These are phyloP conservation scores for Microthlaspi erraticum DNA, from an alignment of 345 rosid genomes.

Conservation along the genomic window DNA sequence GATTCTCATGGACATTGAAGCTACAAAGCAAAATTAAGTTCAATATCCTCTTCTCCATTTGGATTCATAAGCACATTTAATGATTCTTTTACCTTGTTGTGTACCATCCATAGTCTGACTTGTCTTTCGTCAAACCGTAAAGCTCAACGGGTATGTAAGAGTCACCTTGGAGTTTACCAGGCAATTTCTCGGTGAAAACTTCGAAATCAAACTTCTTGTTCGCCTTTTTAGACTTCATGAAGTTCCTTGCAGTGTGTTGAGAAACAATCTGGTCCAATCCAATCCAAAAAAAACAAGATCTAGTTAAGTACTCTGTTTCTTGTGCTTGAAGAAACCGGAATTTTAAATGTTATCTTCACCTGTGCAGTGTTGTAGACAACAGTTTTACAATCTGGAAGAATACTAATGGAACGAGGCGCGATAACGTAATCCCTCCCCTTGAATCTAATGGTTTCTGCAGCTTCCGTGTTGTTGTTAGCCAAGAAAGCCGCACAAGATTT, in stretches of 20 bases:
- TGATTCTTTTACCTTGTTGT: slow-evolving; percentile 59
- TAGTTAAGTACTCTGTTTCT: not conserved
- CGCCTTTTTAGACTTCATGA: slow-evolving; percentile 52
- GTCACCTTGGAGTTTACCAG: slow-evolving; percentile 37
- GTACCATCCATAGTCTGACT: slow-evolving; percentile 82
- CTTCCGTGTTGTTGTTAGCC: slow-evolving; percentile 66
- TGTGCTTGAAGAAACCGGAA: not conserved
- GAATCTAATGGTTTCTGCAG: slow-evolving; percentile 50
- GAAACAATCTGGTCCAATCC: slow-evolving; percentile 62
- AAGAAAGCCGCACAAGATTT: slow-evolving; percentile 79
- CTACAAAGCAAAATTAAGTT: slow-evolving; percentile 45
- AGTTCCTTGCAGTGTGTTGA: slow-evolving; percentile 81
- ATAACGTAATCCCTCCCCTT: slow-evolving; percentile 55
- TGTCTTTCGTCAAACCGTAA: slow-evolving; percentile 63
- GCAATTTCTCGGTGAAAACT: slow-evolving; percentile 56
- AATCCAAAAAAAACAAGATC: slow-evolving; percentile 25
- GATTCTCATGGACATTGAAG: slow-evolving; percentile 49
- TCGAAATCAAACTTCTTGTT: slow-evolving; percentile 63
- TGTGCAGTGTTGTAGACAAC: slow-evolving; percentile 66
- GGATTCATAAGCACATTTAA: not conserved
- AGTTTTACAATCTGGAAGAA: slow-evolving; percentile 89
- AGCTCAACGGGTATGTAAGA: slow-evolving; percentile 59
- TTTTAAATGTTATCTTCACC: slow-evolving; percentile 8
- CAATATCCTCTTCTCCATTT: not conserved
- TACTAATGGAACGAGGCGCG: slow-evolving; percentile 74